Evolutionary conservation across 2,329 filamentous ascomycete genomes (phyloP).

Genomic region (Penicillium sp.): DNA sequence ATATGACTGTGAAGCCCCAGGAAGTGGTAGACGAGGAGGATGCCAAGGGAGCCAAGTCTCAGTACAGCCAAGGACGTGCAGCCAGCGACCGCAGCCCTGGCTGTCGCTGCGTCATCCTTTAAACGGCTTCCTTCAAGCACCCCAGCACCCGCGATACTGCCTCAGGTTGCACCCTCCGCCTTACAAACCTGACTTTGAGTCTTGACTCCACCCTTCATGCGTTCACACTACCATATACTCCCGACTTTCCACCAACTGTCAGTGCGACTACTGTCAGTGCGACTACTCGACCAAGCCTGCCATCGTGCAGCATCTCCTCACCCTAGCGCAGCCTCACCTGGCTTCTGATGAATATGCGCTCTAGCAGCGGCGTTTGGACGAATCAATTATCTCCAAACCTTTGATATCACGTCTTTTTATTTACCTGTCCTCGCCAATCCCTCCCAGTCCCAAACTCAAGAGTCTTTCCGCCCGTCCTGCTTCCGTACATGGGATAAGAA

Average conservation of each 20-base stretch:
- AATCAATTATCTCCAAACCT: constrained; percentile 1
- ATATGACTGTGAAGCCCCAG: constrained; percentile 88
- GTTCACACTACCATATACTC: background rate
- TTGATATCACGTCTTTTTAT: constrained; percentile 5
- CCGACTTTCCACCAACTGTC: background rate
- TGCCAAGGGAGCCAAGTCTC: constrained; percentile 62
- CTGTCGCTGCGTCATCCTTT: constrained; percentile 65
- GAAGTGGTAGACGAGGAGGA: constrained; percentile 79
- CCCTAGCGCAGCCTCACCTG: background rate
- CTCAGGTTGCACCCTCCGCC: background rate
- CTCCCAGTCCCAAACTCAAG: background rate
- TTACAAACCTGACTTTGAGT: background rate
- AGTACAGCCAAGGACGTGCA: constrained; percentile 51
- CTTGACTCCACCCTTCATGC: background rate
- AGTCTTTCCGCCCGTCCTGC: background rate
- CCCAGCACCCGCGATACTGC: background rate
- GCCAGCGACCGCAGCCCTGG: constrained; percentile 57
- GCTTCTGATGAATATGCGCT: constrained; percentile 14
- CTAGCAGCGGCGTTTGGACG: constrained; percentile 19
- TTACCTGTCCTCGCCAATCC: constrained; percentile 2
- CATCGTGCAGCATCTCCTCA: constrained; percentile 14
- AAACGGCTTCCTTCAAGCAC: constrained; percentile 3
- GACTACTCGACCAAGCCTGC: constrained; percentile 10
- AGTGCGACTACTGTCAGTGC: constrained; percentile 8
- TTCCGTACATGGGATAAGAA: constrained; percentile 9